Evolutionary conservation across 2,329 filamentous ascomycete species (phyloP).

Genomic region (Apiospora aurea): DNA sequence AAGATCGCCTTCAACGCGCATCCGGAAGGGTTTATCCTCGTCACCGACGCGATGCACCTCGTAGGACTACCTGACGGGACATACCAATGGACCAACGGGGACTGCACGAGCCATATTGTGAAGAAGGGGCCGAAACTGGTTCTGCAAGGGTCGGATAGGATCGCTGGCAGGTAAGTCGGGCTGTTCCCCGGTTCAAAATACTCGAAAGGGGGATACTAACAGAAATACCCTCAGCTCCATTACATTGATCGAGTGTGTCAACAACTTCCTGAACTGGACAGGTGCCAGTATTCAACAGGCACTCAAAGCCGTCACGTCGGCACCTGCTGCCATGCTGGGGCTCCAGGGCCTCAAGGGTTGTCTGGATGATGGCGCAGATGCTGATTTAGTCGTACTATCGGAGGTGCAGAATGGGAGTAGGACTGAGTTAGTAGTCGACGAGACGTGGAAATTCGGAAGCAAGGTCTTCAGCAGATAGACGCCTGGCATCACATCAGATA

Average conservation of each 20-base stretch:
- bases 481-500: constrained; percentile 28
- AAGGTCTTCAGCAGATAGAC: constrained; percentile 48
- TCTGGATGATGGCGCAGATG: constrained; percentile 68
- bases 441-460: constrained; percentile 81
- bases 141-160: constrained; percentile 78
- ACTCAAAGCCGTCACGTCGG: constrained; percentile 75
- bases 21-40: constrained; percentile 83
- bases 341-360: constrained; percentile 71
- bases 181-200: neutral
- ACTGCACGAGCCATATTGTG: constrained; percentile 62
- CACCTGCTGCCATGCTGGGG: constrained; percentile 79
- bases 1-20: constrained; percentile 90
- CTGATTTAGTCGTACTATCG: constrained; percentile 73
- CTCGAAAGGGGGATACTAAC: neutral
- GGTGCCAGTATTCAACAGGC: constrained; percentile 72
- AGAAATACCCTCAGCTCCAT: constrained; percentile 57
- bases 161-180: constrained; percentile 72
- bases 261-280: constrained; percentile 81
- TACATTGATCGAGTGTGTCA: constrained; percentile 81
- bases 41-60: constrained; percentile 92
- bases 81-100: constrained; percentile 85
- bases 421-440: constrained; percentile 68
- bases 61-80: constrained; percentile 83
- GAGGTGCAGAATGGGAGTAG: constrained; percentile 55
- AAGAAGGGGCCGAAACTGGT: constrained; percentile 78